Evolutionary conservation across 805 yeast species (phyloP).

Genomic region (Teunomyces stri): DNA sequence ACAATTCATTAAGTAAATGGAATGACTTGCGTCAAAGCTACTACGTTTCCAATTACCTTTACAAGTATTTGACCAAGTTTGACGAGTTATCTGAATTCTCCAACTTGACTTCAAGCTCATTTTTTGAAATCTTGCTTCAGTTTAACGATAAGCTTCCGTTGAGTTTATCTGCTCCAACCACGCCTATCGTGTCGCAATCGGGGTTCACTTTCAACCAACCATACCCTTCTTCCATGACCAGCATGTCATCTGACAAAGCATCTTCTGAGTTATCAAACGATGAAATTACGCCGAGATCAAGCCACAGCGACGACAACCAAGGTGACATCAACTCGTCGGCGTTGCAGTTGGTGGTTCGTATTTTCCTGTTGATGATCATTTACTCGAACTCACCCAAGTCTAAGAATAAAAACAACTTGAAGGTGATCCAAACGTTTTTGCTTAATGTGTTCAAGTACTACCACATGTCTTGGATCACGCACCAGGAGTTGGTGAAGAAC

Average conservation of each 20-base stretch:
- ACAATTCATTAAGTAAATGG: slow-evolving; percentile 30
- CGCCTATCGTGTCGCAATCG: slow-evolving; percentile 27
- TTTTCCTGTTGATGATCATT: slow-evolving; percentile 33
- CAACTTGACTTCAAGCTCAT: slow-evolving; percentile 23
- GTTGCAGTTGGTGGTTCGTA: slow-evolving; percentile 28
- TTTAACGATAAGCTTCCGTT: slow-evolving; percentile 43
- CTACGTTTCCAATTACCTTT: slow-evolving; percentile 17
- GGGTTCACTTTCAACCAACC: background rate
- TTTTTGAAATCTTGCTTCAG: slow-evolving; percentile 36
- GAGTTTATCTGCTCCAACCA: slow-evolving; percentile 44
- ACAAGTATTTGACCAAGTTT: slow-evolving; percentile 22
- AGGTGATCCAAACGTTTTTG: slow-evolving; percentile 31
- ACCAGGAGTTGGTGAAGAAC: slow-evolving; percentile 28
- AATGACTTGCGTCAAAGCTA: slow-evolving; percentile 13
- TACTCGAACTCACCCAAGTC: slow-evolving; percentile 34
- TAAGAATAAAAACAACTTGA: slow-evolving; percentile 25
- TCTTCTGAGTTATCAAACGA: slow-evolving; percentile 1
- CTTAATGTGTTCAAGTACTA: slow-evolving; percentile 35
- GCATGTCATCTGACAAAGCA: background rate
- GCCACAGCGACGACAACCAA: slow-evolving; percentile 4
- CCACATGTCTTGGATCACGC: slow-evolving; percentile 42
- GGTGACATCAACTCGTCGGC: slow-evolving; percentile 24
- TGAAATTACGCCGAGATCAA: slow-evolving; percentile 6
- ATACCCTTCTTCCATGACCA: slow-evolving; percentile 4
- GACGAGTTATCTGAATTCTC: slow-evolving; percentile 31